Percentiles rank a stretch among this genome's conserved stretches.
phyloP scores from a whole-genome alignment of 2,329 filamentous ascomycete species.

The Helicocarpus griseus region DNA sequence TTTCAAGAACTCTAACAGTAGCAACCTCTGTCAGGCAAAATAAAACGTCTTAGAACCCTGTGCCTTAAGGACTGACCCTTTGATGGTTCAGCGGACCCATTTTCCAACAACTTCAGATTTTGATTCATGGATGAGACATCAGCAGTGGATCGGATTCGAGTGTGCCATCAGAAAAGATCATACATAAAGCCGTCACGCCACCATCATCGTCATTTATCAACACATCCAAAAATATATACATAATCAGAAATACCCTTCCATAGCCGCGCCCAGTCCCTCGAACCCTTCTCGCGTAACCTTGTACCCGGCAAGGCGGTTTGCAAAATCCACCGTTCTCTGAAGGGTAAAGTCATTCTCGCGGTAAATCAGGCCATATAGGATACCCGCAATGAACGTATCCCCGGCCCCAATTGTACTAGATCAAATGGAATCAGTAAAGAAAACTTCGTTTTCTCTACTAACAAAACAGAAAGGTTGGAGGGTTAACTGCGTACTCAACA shows the following conservation, averaged over 20 bases:
- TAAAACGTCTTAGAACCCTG: too few relatives aligned
- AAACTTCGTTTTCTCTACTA: neutral
- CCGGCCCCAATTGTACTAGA: constrained; percentile 61
- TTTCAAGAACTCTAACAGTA: too few relatives aligned
- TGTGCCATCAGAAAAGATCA: too few relatives aligned
- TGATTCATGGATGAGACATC: too few relatives aligned
- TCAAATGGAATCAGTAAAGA: constrained; percentile 11
- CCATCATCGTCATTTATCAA: neutral
- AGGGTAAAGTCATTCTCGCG: constrained; percentile 39
- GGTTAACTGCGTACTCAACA: constrained; percentile 47
- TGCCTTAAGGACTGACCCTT: too few relatives aligned
- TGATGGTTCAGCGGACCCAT: too few relatives aligned
- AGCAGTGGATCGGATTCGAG: too few relatives aligned
- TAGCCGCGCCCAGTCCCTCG: constrained; percentile 35
- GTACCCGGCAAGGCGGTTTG: constrained; percentile 55
- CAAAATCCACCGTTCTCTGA: constrained; percentile 46
- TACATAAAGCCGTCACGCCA: neutral
- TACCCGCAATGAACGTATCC: constrained; percentile 65
- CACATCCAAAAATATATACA: neutral
- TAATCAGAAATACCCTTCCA: constrained; percentile 5
- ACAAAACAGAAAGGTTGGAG: constrained; percentile 3
- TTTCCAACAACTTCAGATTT: too few relatives aligned
- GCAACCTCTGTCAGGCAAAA: too few relatives aligned
- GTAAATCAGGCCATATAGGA: constrained; percentile 53
- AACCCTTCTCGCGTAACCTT: constrained; percentile 63